Percentiles rank a stretch among this genome's conserved stretches.
Evolutionary conservation across 2,329 filamentous ascomycete species (phyloP).

Genomic region (Sphaerulina musiva): DNA sequence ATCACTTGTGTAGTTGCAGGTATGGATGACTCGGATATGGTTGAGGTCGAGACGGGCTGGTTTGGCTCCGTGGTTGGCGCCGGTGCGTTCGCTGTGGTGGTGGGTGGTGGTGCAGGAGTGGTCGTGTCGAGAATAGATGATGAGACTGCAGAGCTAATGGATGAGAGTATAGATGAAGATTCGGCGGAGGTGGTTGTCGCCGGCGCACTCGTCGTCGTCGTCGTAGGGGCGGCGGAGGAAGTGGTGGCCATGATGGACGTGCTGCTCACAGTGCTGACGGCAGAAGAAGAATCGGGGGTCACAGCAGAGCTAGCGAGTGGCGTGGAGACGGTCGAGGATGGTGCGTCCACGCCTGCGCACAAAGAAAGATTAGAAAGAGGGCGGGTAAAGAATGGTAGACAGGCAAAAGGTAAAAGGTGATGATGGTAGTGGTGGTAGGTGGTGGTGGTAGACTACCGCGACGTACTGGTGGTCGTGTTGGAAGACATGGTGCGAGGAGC

Average conservation of each 20-base stretch:
- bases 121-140: conserved; percentile 10
- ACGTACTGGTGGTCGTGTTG: conserved; percentile 8
- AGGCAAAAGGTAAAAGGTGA: neutral
- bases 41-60: conserved; percentile 7
- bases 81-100: conserved; percentile 5
- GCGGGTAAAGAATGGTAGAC: neutral
- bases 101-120: conserved; percentile 6
- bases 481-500: conserved; percentile 7
- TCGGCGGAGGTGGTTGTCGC: neutral
- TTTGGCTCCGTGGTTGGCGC: conserved; percentile 1
- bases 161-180: conserved; percentile 13
- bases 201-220: neutral
- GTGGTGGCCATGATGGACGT: conserved; percentile 13
- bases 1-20: conserved; percentile 19
- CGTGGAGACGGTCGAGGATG: neutral
- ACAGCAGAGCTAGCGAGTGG: neutral
- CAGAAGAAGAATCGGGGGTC: conserved; percentile 1
- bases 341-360: neutral
- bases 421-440: neutral
- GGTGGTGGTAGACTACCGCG: neutral
- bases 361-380: conserved; percentile 3
- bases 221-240: neutral
- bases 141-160: conserved; percentile 15
- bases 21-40: conserved; percentile 14
- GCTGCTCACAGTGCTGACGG: neutral